Base-by-base conservation (phyloP, 257 asterid species). In the Penstemon newberryi region DNA sequence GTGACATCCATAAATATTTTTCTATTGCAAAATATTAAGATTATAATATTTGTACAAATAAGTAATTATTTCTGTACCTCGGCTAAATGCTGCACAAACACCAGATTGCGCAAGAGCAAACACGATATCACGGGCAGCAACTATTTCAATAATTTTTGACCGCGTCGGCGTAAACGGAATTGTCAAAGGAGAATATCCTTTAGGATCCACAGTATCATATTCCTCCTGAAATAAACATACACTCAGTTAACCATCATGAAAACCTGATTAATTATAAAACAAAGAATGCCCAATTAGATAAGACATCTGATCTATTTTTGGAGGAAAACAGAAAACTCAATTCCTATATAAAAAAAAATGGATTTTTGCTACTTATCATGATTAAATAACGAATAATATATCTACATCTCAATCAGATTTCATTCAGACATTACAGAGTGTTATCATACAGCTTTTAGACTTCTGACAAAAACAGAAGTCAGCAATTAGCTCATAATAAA, bases 61-160 rank as follows among this genome's bases (percentile, higher is more conserved):
- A 41, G 59, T 50, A 5, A 50, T 15, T 12, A 66, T 55, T 63
- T 41, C 71, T 71, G 47, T 56, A 87, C 96, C 96, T 78, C 95
- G 86, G 70, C 91, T 84, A 79, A 89, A 89, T 60, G 96, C 96
- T 66, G 95, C 96, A 78, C 95, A 89, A 19, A 87, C 84, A 65
- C 96, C 96, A 43, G 96, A 89, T 60, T 89, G 95, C 0, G 93
- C 93, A 72, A 89, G 96, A 63, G 96, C 96, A 75, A 89, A 89
- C 42, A 89, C 95, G 61, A 89, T 84, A 72, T 87, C 95, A 71
- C 86, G 88, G 12, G 95, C 95, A 79, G 93, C 95, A 57, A 87
- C 96, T 58, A 89, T 87, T 76, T 89, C 96, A 67, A 87, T 89
- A 52, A 89, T 83, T 75, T 81, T 87, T 39, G 95, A 89, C 78